Percentiles rank a stretch among this genome's conserved stretches.
Conservation (phyloP, 106 monocot species). For the Allium fistulosum region DNA sequence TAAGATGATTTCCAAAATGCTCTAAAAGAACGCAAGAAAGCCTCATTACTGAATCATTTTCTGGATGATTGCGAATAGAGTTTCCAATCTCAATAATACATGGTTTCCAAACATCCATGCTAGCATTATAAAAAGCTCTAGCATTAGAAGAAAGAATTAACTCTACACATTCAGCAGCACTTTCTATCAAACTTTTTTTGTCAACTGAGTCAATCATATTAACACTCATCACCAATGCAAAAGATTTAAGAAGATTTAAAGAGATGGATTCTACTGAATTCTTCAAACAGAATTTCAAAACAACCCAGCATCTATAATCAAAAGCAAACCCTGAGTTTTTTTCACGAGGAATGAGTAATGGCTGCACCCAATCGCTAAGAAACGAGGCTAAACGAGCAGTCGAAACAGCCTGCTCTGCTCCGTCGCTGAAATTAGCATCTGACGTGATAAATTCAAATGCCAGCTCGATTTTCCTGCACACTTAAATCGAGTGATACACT, state of each 20-base stretch:
- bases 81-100: conserved; percentile 38
- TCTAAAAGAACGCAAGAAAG: conserved; percentile 43
- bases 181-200: conserved; percentile 17
- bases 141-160: conserved; percentile 39
- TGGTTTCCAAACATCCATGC: conserved; percentile 64
- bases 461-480: conserved; percentile 64
- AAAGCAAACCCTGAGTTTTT: conserved; percentile 26
- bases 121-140: conserved; percentile 56
- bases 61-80: conserved; percentile 30
- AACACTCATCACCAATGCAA: conserved; percentile 26
- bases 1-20: conserved; percentile 59
- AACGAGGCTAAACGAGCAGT: conserved; percentile 33
- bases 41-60: conserved; percentile 13
- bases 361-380: conserved; percentile 58
- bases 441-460: conserved; percentile 49
- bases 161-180: conserved; percentile 37
- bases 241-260: conserved; percentile 45
- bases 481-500: neutral
- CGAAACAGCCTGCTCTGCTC: conserved; percentile 12
- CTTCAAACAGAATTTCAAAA: conserved; percentile 57
- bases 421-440: neutral
- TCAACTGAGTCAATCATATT: conserved; percentile 6
- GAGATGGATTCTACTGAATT: conserved; percentile 30
- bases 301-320: conserved; percentile 64
- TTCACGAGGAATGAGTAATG: conserved; percentile 37